Conservation (phyloP, 2,329 filamentous ascomycete genomes). For the Botryosphaeria dothidea region DNA sequence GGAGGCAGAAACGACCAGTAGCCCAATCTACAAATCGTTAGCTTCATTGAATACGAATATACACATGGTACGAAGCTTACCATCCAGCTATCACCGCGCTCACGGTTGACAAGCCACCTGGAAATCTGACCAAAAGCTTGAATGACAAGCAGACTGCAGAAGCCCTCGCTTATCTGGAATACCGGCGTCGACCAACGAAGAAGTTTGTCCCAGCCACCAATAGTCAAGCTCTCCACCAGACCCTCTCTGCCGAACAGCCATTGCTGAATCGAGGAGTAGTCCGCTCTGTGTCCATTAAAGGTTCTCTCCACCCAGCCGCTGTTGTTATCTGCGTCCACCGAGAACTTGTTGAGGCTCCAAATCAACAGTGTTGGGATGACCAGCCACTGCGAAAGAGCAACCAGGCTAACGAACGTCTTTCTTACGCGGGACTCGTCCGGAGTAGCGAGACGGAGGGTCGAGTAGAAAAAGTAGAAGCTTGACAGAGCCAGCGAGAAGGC, state of each 20-base stretch:
- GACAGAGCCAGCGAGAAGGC: slow-evolving; percentile 90
- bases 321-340: slow-evolving; percentile 75
- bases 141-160: slow-evolving; percentile 94
- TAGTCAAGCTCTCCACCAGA: slow-evolving; percentile 73
- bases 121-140: slow-evolving; percentile 94
- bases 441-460: slow-evolving; percentile 74
- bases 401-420: slow-evolving; percentile 66
- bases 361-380: slow-evolving; percentile 85
- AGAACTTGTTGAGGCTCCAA: slow-evolving; percentile 94
- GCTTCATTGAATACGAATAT: slow-evolving; percentile 22
- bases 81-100: slow-evolving; percentile 95
- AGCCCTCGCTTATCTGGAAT: slow-evolving; percentile 93
- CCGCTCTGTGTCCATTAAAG: slow-evolving; percentile 64
- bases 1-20: slow-evolving; percentile 84
- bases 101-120: slow-evolving; percentile 89
- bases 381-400: slow-evolving; percentile 81
- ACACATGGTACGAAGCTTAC: slow-evolving; percentile 55
- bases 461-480: slow-evolving; percentile 88
- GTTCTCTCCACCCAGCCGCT: slow-evolving; percentile 80
- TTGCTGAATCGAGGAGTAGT: slow-evolving; percentile 69
- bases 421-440: slow-evolving; percentile 77
- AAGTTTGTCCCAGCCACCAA: slow-evolving; percentile 86
- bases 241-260: slow-evolving; percentile 90
- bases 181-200: slow-evolving; percentile 88
- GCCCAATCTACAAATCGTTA: slow-evolving; percentile 68